These are phyloP conservation scores for Backusella macrospora DNA, from an alignment of 192 early-diverging fungal genomes.

Conservation along the genomic window DNA sequence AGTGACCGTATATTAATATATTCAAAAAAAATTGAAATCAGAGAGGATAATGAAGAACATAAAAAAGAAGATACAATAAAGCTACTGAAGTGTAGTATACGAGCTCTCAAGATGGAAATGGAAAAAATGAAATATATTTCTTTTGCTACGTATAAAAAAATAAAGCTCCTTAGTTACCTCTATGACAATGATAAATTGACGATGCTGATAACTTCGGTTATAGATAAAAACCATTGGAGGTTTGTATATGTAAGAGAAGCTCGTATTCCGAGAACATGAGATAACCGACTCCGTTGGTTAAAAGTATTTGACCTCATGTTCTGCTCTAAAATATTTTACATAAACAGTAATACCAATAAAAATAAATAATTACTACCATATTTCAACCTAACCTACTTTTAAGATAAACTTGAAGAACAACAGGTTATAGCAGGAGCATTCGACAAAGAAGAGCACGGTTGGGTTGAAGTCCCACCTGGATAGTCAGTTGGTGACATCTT, in stretches of 20 bases:
- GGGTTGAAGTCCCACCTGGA: background rate
- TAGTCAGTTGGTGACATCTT: background rate
- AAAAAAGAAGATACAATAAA: background rate
- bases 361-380: background rate
- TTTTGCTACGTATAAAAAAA: background rate
- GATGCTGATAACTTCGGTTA: background rate
- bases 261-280: background rate
- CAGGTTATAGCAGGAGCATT: background rate
- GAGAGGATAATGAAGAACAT: background rate
- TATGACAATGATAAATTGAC: background rate
- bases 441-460: background rate
- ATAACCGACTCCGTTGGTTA: background rate
- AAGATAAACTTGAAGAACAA: background rate
- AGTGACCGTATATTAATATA: background rate
- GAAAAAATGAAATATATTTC: background rate
- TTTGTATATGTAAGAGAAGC: background rate
- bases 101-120: background rate
- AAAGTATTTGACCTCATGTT: background rate
- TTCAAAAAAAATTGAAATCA: background rate
- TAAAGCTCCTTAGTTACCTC: background rate
- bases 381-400: background rate
- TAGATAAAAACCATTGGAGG: background rate
- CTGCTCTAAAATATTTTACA: background rate
- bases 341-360: background rate
- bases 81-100: background rate